Base-by-base conservation (phyloP, 2,329 filamentous ascomycete species). In the Diaporthe aspalathi region DNA sequence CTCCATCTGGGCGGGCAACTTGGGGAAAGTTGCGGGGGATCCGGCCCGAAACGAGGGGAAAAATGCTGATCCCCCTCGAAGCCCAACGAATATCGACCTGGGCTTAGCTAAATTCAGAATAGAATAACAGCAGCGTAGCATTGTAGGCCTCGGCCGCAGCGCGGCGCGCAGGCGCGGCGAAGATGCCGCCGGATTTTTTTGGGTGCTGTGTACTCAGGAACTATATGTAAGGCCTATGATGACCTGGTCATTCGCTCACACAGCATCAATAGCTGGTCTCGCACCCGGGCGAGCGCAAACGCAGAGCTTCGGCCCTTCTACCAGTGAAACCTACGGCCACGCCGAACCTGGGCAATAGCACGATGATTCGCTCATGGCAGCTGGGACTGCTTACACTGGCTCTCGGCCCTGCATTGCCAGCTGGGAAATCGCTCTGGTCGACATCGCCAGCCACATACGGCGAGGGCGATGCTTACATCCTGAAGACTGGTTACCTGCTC, bases 401-500 rank as follows among this genome's bases (percentile, higher is more conserved):
- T 6, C 43, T 47, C 2, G 43, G 16, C n/a, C 38, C 56, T 12
- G 49, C 29, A 2, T 20, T 60, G 20, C n/a, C 32, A 68, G 54
- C 67, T 11, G 43, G 22, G 7, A 65, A 56, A 11, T 73, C 66
- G 11, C 32, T 73, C 1, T 71, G 72, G 72, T 73, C 72, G 12
- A 68, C 14, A 27, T 11, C 20, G 4, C 72, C 72, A 3, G 72
- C 72, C 11, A 71, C 72, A 6, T 63, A 67, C 38, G 72, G 69
- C 2, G 67, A 63, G 40, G 57, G 68, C 2, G 69, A 73, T 17
- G 65, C 56, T 8, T 71, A 73, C 52, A 62, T 73, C 32, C 76
- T 83, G n/a, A 80, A 78, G 73, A 76, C 80, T 3, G 79, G 78
- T 1, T 87, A 85, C 74, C 83, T 83, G 0, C 73, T 87, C n/a